These are phyloP conservation scores for Diatrype stigma DNA, from an alignment of 2,329 filamentous ascomycete genomes.

Conservation along the genomic window DNA sequence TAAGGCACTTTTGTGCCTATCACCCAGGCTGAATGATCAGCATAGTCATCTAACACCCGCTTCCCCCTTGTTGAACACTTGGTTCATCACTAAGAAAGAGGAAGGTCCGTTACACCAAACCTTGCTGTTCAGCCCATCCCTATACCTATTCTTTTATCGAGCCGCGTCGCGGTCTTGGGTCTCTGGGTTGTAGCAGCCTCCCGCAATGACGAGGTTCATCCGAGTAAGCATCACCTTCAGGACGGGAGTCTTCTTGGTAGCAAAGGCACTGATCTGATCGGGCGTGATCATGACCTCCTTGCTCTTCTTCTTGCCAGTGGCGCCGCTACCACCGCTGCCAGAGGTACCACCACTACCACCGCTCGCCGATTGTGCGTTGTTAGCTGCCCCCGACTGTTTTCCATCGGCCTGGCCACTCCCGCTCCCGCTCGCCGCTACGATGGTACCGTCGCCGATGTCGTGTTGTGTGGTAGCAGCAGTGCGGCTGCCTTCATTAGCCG, in stretches of 20 bases:
- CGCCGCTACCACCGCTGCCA: slow-evolving; percentile 27
- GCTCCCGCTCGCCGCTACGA: slow-evolving; percentile 37
- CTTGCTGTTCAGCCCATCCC: too few species aligned
- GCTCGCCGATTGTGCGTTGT: slow-evolving; percentile 25
- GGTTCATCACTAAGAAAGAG: too few species aligned
- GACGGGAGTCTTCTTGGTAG: slow-evolving; percentile 93
- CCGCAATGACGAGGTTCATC: slow-evolving; percentile 90
- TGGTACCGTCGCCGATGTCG: slow-evolving; percentile 31
- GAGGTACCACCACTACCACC: slow-evolving; percentile 24
- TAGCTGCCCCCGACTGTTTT: slow-evolving; percentile 22
- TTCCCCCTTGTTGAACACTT: too few species aligned
- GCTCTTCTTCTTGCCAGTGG: slow-evolving; percentile 62
- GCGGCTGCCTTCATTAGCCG: slow-evolving; percentile 56
- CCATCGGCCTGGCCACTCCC: slow-evolving; percentile 34
- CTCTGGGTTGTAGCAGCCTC: slow-evolving; percentile 63
- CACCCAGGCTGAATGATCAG: too few species aligned
- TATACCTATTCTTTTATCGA: too few species aligned
- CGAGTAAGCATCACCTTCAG: slow-evolving; percentile 90
- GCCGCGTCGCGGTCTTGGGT: slow-evolving; percentile 18
- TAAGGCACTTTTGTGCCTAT: too few species aligned
- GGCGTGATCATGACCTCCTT: slow-evolving; percentile 89
- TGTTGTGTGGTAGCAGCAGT: slow-evolving; percentile 31
- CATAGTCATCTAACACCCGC: too few species aligned
- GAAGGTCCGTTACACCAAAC: too few species aligned
- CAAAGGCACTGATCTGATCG: slow-evolving; percentile 91